A percentile compares a stretch with the other conserved stretches of the same genome.
phyloP scores from a whole-genome alignment of 2,329 filamentous ascomycete species.

The Colletotrichum sp. region DNA sequence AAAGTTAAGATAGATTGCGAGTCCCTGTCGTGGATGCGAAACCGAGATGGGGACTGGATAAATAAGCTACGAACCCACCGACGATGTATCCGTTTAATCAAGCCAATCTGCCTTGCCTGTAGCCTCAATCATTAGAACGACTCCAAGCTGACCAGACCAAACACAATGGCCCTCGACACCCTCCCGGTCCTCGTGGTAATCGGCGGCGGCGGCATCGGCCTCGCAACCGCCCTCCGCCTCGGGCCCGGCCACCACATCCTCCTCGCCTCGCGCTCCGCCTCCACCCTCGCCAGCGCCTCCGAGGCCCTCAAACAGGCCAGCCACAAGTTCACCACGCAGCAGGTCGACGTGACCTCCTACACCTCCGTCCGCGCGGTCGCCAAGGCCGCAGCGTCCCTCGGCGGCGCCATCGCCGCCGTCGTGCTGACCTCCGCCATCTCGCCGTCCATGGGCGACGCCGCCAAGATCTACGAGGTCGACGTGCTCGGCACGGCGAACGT shows the following conservation, averaged over 20 bases:
- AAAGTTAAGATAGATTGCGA: not conserved
- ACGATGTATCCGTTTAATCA: rapidly evolving
- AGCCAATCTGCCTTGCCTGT: not conserved
- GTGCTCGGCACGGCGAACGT: not conserved
- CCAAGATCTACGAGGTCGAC: not conserved
- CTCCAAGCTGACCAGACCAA: too few species aligned
- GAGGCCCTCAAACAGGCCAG: not conserved
- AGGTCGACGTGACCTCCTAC: not conserved
- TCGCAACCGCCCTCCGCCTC: not conserved
- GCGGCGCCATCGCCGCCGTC: not conserved
- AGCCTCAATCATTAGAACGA: rapidly evolving
- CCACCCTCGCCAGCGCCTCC: not conserved
- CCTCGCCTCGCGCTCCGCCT: not conserved
- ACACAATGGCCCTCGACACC: not conserved
- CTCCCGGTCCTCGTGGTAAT: not conserved
- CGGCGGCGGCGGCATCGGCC: slow-evolving; percentile 4
- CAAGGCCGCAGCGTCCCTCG: not conserved
- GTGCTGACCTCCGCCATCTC: not conserved
- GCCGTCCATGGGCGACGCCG: not conserved
- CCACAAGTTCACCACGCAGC: not conserved
- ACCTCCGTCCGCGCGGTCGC: not conserved
- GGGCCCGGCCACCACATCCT: not conserved
- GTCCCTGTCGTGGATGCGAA: not conserved
- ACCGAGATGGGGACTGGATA: not conserved
- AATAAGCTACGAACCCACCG: not conserved